phyloP scores from a whole-genome alignment of 257 asterid genomes.

The Thymus quinquecostatus region DNA sequence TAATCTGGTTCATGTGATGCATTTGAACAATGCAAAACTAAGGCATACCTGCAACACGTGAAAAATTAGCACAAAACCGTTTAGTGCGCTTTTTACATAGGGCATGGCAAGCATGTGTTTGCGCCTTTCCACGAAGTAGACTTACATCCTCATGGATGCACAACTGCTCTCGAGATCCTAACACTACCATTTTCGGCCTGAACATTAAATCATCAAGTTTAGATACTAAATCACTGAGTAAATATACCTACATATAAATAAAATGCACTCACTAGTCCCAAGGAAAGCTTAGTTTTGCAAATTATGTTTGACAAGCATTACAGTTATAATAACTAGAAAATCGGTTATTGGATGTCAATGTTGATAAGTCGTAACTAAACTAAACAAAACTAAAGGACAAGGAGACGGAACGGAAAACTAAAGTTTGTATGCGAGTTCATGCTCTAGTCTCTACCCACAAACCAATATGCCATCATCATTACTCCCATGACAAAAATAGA shows the following conservation, averaged over 20 bases:
- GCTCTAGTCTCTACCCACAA: not conserved
- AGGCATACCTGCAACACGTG: constrained; percentile 76
- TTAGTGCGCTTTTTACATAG: constrained; percentile 75
- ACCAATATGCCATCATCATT: constrained; percentile 2
- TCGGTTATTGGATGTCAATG: constrained; percentile 2
- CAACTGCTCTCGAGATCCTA: constrained; percentile 97
- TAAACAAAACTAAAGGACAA: not conserved
- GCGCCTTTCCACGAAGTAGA: constrained; percentile 84
- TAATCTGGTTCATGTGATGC: constrained; percentile 12
- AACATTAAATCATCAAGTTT: constrained; percentile 32
- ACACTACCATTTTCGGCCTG: constrained; percentile 96
- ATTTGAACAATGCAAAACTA: constrained; percentile 16
- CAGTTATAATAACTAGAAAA: constrained; percentile 6
- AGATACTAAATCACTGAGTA: constrained; percentile 2
- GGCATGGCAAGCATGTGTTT: constrained; percentile 92
- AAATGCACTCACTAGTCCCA: constrained; percentile 21
- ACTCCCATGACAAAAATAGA: not conserved
- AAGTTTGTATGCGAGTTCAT: not conserved
- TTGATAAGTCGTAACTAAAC: constrained; percentile 17
- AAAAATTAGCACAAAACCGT: constrained; percentile 70
- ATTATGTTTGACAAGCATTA: constrained; percentile 4
- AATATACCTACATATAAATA: constrained; percentile 11
- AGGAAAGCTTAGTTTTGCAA: constrained; percentile 8
- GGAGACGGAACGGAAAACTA: no score
- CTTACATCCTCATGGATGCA: constrained; percentile 94